phyloP scores from a whole-genome alignment of 257 asterid genomes.

The Haberlea rhodopensis region DNA sequence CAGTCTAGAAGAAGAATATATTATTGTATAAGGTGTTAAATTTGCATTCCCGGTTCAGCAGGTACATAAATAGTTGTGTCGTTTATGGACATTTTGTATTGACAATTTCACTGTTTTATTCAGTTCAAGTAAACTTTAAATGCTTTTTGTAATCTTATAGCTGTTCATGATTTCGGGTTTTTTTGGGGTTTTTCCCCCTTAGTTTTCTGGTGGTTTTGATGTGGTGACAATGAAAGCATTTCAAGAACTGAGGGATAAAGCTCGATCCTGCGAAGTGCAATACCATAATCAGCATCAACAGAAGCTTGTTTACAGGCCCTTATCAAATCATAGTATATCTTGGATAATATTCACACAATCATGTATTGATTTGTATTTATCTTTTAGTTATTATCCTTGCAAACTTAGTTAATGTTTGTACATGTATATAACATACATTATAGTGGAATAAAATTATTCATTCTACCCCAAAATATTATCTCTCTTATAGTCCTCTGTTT shows the following conservation, averaged over 20 bases:
- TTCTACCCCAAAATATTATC: too few species aligned
- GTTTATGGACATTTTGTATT: neutral
- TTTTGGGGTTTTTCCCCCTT: conserved; percentile 10
- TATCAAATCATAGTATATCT: too few species aligned
- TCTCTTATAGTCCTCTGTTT: conserved; percentile 35
- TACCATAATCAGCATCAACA: conserved; percentile 54
- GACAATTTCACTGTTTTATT: too few species aligned
- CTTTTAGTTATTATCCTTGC: too few species aligned
- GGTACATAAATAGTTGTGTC: conserved; percentile 32
- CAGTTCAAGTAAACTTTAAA: neutral
- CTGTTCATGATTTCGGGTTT: neutral
- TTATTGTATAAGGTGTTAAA: conserved; percentile 36
- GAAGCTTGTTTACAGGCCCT: conserved; percentile 46
- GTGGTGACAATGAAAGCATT: conserved; percentile 66
- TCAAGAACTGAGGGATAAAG: conserved; percentile 60
- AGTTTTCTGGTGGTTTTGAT: conserved; percentile 93
- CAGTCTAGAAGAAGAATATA: conserved; percentile 34
- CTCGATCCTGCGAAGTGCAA: conserved; percentile 41
- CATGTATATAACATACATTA: too few species aligned
- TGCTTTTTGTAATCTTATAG: neutral
- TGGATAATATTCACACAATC: too few species aligned
- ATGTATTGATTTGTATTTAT: too few species aligned
- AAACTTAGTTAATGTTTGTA: too few species aligned
- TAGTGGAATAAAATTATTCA: too few species aligned
- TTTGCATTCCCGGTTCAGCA: conserved; percentile 55